Conservation (phyloP, 805 yeast genomes). For the Suhomyces kilbournensis region DNA sequence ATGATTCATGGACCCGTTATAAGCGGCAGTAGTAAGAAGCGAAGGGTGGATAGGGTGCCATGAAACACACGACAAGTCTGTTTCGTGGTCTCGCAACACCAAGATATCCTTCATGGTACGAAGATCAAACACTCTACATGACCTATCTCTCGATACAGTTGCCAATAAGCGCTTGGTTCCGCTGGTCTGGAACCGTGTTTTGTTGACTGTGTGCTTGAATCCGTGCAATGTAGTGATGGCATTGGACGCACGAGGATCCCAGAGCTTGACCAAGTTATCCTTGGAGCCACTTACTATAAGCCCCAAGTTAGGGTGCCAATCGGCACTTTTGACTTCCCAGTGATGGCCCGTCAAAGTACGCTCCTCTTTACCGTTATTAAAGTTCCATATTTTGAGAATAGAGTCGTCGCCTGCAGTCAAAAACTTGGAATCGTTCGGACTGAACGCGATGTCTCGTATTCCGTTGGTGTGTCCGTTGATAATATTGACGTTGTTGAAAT, state of each 20-base stretch:
- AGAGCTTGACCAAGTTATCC: conserved; percentile 85
- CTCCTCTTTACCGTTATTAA: conserved; percentile 84
- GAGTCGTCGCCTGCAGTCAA: conserved; percentile 95
- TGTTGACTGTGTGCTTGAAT: conserved; percentile 90
- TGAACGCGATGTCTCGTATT: conserved; percentile 81
- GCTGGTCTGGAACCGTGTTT: conserved; percentile 78
- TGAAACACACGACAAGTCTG: conserved; percentile 78
- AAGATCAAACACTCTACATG: conserved; percentile 83
- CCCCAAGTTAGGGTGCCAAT: conserved; percentile 93
- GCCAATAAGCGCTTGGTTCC: conserved; percentile 75
- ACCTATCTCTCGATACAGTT: conserved; percentile 83
- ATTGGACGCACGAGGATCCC: conserved; percentile 88
- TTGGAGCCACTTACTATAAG: conserved; percentile 90
- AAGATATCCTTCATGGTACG: conserved; percentile 77
- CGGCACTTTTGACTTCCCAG: conserved; percentile 97
- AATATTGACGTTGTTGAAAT: conserved; percentile 91
- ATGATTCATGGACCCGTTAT: conserved; percentile 83
- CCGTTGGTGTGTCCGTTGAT: conserved; percentile 72
- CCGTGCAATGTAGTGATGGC: conserved; percentile 83
- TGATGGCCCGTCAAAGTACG: conserved; percentile 83
- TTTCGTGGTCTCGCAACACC: conserved; percentile 73
- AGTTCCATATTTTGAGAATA: conserved; percentile 88
- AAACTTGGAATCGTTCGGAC: conserved; percentile 87
- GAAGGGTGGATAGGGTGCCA: conserved; percentile 93
- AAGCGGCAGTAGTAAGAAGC: conserved; percentile 78